Base-by-base conservation (phyloP, 2,329 filamentous ascomycete genomes). In the Fusarium tanahbumbuense region DNA sequence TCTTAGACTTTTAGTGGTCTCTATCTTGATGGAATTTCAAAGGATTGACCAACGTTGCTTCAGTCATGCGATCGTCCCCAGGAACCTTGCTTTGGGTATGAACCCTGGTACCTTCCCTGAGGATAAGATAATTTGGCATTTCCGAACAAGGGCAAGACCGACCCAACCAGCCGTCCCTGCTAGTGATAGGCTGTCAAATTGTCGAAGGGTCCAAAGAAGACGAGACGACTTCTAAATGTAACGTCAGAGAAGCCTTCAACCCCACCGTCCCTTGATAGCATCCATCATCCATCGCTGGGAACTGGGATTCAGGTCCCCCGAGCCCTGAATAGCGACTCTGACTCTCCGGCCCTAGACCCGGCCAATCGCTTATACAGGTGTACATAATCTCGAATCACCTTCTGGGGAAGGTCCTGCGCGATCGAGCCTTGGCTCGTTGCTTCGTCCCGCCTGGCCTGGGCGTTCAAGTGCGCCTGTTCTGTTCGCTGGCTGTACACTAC, bases 381-480 rank as follows among this genome's bases (percentile, higher is more conserved):
- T 44, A 44, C 49, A 53, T 15, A 23, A 58, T 55, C 44, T 56
- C 25, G 20, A 28, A 50, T 44, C 65, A 42, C 63, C 57, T 70
- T 72, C 62, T 68, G 61, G 66, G 72, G 64, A 68, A 71, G 60
- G 71, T 58, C 56, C 61, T 62, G 49, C 55, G 47, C 53, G 57
- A 73, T 70, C 69, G 56, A 47, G 40, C 61, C 64, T 70, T 64
- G 69, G 49, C 70, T 70, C 54, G n/a, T 73, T 73, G 61, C 73
- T 75, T 75, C 72, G 60, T 75, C 69, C 73, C 69, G 68, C 47
- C 58, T 73, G 70, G 73, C 56, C 64, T 73, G 50, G 67, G 70
- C 72, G 67, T 71, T 68, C 52, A 60, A 68, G 56, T 74, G 64
- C 55, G 73, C 70, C 72, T 70, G 67, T 66, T 67, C 57, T 71